Percentiles rank a stretch among this genome's conserved stretches.
phyloP scores from a whole-genome alignment of 2,329 filamentous ascomycete species.

The Stromatinia cepivora region DNA sequence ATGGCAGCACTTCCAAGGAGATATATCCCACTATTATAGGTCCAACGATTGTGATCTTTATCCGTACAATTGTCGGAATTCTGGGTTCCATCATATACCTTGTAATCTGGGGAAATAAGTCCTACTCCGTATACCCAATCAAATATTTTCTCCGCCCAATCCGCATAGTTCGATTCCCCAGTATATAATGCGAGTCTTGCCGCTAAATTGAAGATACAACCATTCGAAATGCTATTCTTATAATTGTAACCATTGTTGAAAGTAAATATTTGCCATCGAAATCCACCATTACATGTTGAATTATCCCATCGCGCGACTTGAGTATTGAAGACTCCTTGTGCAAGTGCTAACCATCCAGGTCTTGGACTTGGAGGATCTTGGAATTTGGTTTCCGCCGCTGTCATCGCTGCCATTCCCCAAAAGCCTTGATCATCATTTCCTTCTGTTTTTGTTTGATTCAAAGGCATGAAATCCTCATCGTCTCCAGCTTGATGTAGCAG shows the following conservation, averaged over 20 bases:
- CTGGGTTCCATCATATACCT: slow-evolving; percentile 60
- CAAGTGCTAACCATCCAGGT: slow-evolving; percentile 68
- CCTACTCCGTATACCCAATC: slow-evolving; percentile 61
- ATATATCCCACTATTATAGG: slow-evolving; percentile 66
- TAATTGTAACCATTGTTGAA: slow-evolving; percentile 82
- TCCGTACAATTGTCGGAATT: slow-evolving; percentile 54
- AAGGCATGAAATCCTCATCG: slow-evolving; percentile 72
- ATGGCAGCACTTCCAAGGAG: slow-evolving; percentile 56
- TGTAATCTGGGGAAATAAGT: slow-evolving; percentile 56
- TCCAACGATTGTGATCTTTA: slow-evolving; percentile 62
- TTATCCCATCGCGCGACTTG: slow-evolving; percentile 71
- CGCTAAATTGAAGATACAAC: slow-evolving; percentile 59
- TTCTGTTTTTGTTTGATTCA: slow-evolving; percentile 57
- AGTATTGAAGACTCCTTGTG: slow-evolving; percentile 77
- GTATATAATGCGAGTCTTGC: slow-evolving; percentile 74
- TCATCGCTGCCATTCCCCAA: slow-evolving; percentile 69
- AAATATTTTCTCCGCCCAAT: slow-evolving; percentile 73
- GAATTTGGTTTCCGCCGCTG: slow-evolving; percentile 67
- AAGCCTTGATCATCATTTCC: slow-evolving; percentile 66
- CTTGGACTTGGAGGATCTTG: slow-evolving; percentile 51
- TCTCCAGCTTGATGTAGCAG: slow-evolving; percentile 72
- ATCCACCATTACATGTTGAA: slow-evolving; percentile 64
- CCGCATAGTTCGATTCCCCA: slow-evolving; percentile 70
- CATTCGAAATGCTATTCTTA: slow-evolving; percentile 65
- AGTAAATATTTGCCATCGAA: slow-evolving; percentile 80